Conservation (phyloP, 177 flowering plant genomes). For the Vitis hybrid region DNA sequence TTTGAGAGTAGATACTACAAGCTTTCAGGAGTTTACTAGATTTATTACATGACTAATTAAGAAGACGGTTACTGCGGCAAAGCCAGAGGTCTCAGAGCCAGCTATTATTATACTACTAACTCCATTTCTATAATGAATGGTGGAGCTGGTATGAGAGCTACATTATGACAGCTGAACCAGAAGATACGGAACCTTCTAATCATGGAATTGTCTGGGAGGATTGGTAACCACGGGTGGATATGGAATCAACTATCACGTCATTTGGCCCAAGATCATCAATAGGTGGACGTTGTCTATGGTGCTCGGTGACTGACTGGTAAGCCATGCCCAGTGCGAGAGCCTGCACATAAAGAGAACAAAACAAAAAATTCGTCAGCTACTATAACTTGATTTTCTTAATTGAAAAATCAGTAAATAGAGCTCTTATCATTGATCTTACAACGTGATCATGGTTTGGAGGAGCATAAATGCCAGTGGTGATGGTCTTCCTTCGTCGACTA, state of each 20-base stretch:
- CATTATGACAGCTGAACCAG: too few relatives aligned
- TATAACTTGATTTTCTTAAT: too few relatives aligned
- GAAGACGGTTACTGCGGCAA: too few relatives aligned
- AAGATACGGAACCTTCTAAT: neutral
- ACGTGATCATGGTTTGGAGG: constrained; percentile 80
- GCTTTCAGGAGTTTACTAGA: too few relatives aligned
- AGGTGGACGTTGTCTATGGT: constrained; percentile 88
- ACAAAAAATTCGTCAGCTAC: neutral
- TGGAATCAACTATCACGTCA: constrained; percentile 33
- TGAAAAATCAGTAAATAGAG: neutral
- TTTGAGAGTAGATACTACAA: too few relatives aligned
- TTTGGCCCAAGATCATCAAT: constrained; percentile 63
- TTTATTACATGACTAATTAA: too few relatives aligned
- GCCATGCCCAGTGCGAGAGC: constrained; percentile 92
- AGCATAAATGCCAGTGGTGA: constrained; percentile 85
- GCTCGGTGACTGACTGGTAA: constrained; percentile 81
- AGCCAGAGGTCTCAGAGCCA: too few relatives aligned
- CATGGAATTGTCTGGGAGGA: constrained; percentile 24
- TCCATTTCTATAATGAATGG: too few relatives aligned
- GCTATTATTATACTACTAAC: too few relatives aligned
- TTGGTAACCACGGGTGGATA: constrained; percentile 26
- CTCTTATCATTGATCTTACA: constrained; percentile 42
- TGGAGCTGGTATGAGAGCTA: too few relatives aligned
- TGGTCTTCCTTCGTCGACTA: constrained; percentile 56
- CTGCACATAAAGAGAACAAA: constrained; percentile 36